A percentile compares a stretch with the other conserved stretches of the same genome.
phyloP scores from a whole-genome alignment of 768 basidiomycete species.

The Tylopilus sp. region DNA sequence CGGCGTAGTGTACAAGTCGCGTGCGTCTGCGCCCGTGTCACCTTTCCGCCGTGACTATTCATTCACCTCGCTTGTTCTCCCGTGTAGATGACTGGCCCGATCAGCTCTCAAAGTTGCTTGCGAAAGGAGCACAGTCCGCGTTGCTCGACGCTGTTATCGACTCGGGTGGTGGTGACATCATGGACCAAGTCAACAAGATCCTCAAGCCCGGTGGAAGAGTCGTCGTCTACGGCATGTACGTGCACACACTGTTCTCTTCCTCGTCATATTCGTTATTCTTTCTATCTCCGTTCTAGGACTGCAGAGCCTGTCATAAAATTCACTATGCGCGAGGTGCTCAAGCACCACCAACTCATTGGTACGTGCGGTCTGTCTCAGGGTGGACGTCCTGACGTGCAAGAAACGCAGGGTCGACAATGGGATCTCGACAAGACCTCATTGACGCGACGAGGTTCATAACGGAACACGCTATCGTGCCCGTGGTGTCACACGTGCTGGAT shows the following conservation, averaged over 20 bases:
- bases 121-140: conserved; percentile 22
- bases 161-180: conserved; percentile 66
- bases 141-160: conserved; percentile 63
- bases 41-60: not conserved
- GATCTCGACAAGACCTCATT: conserved; percentile 68
- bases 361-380: conserved; percentile 13
- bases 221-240: conserved; percentile 64
- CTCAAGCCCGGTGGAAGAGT: conserved; percentile 58
- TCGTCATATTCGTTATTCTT: conserved; percentile 4
- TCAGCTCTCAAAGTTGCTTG: conserved; percentile 43
- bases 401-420: conserved; percentile 75
- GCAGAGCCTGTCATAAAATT: conserved; percentile 55
- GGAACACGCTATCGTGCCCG: conserved; percentile 63
- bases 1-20: conserved; percentile 70
- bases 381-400: conserved; percentile 13
- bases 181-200: conserved; percentile 43
- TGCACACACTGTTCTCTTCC: not conserved
- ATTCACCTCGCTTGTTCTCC: not conserved
- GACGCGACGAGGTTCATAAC: conserved; percentile 69
- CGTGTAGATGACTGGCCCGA: conserved; percentile 49
- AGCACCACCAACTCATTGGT: conserved; percentile 75
- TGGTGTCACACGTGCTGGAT: conserved; percentile 66
- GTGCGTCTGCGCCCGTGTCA: conserved; percentile 35
- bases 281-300: conserved; percentile 45
- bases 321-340: conserved; percentile 77